phyloP scores from a whole-genome alignment of 1,284 basidiomycete genomes.

The Phylloboletellus chloephorus region DNA sequence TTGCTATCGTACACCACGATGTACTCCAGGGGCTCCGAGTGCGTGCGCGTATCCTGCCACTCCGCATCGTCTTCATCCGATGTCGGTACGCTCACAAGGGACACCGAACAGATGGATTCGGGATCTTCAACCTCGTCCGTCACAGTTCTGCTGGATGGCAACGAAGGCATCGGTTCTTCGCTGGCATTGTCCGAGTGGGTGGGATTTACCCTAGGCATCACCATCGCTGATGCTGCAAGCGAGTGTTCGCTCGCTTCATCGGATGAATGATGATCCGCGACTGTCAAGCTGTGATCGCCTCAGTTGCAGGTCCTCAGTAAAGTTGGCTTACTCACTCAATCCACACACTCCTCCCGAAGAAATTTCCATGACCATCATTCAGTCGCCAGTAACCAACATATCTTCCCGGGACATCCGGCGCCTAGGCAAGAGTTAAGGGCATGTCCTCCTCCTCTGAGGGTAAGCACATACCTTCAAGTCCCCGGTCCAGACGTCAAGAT shows the following conservation, averaged over 20 bases:
- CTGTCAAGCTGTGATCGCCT: slow-evolving; percentile 48
- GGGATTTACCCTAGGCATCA: slow-evolving; percentile 53
- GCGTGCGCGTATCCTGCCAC: slow-evolving; percentile 56
- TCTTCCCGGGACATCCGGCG: slow-evolving; percentile 65
- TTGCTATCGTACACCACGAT: slow-evolving; percentile 65
- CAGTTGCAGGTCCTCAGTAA: slow-evolving; percentile 3
- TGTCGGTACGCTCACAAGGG: slow-evolving; percentile 56
- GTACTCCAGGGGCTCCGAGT: slow-evolving; percentile 50
- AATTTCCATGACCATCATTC: slow-evolving; percentile 48
- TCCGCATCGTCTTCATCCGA: slow-evolving; percentile 45
- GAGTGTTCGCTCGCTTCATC: slow-evolving; percentile 42
- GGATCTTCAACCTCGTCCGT: slow-evolving; percentile 48
- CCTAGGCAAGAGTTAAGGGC: slow-evolving; percentile 35
- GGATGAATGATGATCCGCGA: slow-evolving; percentile 46
- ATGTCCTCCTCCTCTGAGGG: neutral
- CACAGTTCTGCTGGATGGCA: slow-evolving; percentile 33
- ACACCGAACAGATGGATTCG: slow-evolving; percentile 51
- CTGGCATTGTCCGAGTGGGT: slow-evolving; percentile 13
- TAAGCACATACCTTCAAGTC: slow-evolving; percentile 57
- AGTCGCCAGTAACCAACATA: slow-evolving; percentile 76
- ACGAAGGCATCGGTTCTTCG: slow-evolving; percentile 13
- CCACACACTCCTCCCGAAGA: slow-evolving; percentile 74
- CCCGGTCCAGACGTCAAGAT: slow-evolving; percentile 62
- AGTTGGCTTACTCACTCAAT: slow-evolving; percentile 50
- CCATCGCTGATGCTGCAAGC: slow-evolving; percentile 63